Evolutionary conservation across 331 rosid genomes (phyloP).

Genomic region (Malus hybrid): DNA sequence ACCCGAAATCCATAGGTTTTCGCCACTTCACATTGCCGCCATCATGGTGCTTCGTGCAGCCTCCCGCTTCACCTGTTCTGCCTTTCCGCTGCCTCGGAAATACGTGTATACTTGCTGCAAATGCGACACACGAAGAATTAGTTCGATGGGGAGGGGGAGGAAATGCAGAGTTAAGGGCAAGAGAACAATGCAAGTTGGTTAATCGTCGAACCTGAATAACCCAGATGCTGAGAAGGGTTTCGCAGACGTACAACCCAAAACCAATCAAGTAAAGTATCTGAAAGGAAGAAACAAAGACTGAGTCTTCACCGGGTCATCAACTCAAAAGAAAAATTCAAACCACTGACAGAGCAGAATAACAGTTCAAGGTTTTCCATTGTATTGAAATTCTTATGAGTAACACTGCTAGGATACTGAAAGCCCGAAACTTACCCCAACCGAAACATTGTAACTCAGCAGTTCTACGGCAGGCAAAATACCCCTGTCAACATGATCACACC

Average conservation of each 20-base stretch:
- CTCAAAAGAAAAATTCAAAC: conserved; percentile 9
- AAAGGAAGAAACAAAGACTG: neutral
- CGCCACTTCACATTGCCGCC: conserved; percentile 52
- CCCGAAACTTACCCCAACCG: conserved; percentile 61
- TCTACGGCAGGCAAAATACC: conserved; percentile 80
- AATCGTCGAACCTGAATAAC: conserved; percentile 73
- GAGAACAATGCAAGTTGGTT: neutral
- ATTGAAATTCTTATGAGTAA: neutral
- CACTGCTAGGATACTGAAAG: neutral
- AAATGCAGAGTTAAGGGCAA: neutral
- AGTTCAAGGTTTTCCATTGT: neutral
- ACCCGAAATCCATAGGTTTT: neutral
- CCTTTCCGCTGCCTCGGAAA: conserved; percentile 91
- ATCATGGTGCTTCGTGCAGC: conserved; percentile 66
- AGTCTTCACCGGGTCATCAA: neutral
- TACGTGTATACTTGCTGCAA: conserved; percentile 93
- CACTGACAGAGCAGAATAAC: neutral
- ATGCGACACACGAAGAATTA: neutral
- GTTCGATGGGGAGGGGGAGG: neutral
- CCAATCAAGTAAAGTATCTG: conserved; percentile 83
- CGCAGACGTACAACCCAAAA: conserved; percentile 51
- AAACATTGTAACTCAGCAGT: conserved; percentile 23
- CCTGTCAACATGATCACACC: conserved; percentile 44
- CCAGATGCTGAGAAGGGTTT: conserved; percentile 71
- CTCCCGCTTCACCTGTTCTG: conserved; percentile 57